These are phyloP conservation scores for Monascus purpureus DNA, from an alignment of 495 filamentous ascomycete genomes.

Conservation along the genomic window DNA sequence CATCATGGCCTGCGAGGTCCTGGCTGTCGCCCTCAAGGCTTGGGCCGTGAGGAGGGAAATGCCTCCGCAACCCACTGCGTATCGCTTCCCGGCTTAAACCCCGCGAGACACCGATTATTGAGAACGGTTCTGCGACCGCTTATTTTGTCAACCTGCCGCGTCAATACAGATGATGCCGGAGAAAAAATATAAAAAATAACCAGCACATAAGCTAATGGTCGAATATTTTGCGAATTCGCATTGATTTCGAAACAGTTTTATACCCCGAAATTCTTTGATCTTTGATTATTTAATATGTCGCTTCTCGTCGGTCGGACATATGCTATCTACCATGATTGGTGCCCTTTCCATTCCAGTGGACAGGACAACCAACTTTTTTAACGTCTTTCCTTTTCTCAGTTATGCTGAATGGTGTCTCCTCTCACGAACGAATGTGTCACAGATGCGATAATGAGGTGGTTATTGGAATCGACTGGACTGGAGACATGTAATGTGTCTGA, in stretches of 20 bases:
- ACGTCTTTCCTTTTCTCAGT: slow-evolving; percentile 2
- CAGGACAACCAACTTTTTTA: slow-evolving; percentile 11
- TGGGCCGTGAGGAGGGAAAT: slow-evolving; percentile 62
- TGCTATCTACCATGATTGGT: too few species aligned
- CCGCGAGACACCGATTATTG: neutral
- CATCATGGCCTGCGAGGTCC: slow-evolving; percentile 71
- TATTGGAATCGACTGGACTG: neutral
- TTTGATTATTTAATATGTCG: too few species aligned
- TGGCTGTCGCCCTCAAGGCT: slow-evolving; percentile 75
- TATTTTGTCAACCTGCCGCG: neutral
- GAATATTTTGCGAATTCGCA: neutral
- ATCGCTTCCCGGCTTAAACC: slow-evolving; percentile 10
- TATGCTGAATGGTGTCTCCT: neutral
- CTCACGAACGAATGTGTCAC: slow-evolving; percentile 8
- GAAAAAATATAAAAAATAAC: too few species aligned
- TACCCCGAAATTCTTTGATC: slow-evolving; percentile 13
- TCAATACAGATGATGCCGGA: too few species aligned
- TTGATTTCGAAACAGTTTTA: slow-evolving; percentile 11
- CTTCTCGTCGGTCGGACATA: too few species aligned
- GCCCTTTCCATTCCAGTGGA: too few species aligned
- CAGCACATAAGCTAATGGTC: neutral
- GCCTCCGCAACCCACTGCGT: slow-evolving; percentile 11
- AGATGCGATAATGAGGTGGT: slow-evolving; percentile 9
- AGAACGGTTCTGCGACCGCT: too few species aligned
- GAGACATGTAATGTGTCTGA: neutral